These are phyloP conservation scores for Bryum argenteum DNA, from an alignment of 225 moss, liverwort and hornwort genomes.

Conservation along the genomic window DNA sequence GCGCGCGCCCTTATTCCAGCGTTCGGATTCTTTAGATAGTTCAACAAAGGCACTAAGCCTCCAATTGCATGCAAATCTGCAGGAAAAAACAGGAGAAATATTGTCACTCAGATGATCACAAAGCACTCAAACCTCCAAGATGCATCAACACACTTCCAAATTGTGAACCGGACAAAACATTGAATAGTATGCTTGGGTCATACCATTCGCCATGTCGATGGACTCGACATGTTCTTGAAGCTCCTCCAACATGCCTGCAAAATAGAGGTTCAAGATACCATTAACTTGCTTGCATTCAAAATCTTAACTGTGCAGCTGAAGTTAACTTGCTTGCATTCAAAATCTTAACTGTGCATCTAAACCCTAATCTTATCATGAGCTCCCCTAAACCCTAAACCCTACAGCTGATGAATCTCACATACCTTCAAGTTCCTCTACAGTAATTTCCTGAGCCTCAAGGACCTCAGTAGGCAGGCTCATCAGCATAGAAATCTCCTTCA, in stretches of 20 bases:
- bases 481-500: conserved; percentile 90
- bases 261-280: not conserved
- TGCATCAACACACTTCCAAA: not conserved
- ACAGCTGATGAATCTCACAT: not conserved
- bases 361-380: not conserved
- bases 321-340: not conserved
- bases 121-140: conserved; percentile 3
- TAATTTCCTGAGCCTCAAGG: conserved; percentile 72
- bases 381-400: conserved; percentile 25
- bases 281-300: no score
- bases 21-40: conserved; percentile 66
- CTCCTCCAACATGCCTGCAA: conserved; percentile 83
- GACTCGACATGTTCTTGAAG: conserved; percentile 94
- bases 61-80: conserved; percentile 89
- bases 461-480: conserved; percentile 72
- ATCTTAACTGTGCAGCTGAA: not conserved
- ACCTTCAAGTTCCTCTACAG: conserved; percentile 79
- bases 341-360: not conserved
- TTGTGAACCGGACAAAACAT: not conserved
- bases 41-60: conserved; percentile 75
- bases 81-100: not conserved
- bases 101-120: no score
- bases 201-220: conserved; percentile 90
- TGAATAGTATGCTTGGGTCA: conserved; percentile 14
- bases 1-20: conserved; percentile 72